Base-by-base conservation (phyloP, 2,329 filamentous ascomycete species). In the Hypoxylon sp. region DNA sequence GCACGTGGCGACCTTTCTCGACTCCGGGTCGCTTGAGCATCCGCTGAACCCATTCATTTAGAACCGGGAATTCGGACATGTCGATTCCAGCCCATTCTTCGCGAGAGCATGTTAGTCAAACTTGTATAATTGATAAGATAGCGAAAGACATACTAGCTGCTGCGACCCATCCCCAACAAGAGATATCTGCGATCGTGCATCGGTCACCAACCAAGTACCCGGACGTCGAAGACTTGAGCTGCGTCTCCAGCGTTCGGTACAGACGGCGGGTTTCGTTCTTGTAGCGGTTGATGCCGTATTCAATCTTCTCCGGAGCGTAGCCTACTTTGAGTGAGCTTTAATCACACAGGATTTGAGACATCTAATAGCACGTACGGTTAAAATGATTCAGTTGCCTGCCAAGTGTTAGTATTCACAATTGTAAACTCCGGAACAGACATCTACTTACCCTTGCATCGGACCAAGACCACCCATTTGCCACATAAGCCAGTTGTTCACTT, bases 281-380 rank as follows among this genome's bases (percentile, higher is more conserved):
- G 81, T 97, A 97, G 51, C 94, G 87, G 75, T 92, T 89, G 60
- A 97, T 88, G 68, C 91, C 93, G 77, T 97, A 97, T 75, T 90
- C 84, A 74, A 97, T 95, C 78, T 87, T 89, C 77, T 94, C 91
- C 0, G 93, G 92, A 0, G 93, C 93, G 75, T 97, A 97, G 61
- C 84, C 85, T 87, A 63, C 10, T 58, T 4, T 58, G 17, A 14
- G 46, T 70, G 2, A 68, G 38, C 23, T 23, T 61, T 38, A 14
- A 36, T 48, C 5, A 48, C 3, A 14, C 19, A 7, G 2, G n/a
- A 17, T 6, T 19, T 9, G 11, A 13, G 11, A 1, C 10, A n/a
- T 7, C 14, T 19, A 19, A 45, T 14, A 25, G 14, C 10, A 76
- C 84, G 58, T 75, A 86, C 92, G 87, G 51, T 82, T 83, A 80